phyloP scores from a whole-genome alignment of 352 stramenopile genomes.

The Phytophthora brassicae region DNA sequence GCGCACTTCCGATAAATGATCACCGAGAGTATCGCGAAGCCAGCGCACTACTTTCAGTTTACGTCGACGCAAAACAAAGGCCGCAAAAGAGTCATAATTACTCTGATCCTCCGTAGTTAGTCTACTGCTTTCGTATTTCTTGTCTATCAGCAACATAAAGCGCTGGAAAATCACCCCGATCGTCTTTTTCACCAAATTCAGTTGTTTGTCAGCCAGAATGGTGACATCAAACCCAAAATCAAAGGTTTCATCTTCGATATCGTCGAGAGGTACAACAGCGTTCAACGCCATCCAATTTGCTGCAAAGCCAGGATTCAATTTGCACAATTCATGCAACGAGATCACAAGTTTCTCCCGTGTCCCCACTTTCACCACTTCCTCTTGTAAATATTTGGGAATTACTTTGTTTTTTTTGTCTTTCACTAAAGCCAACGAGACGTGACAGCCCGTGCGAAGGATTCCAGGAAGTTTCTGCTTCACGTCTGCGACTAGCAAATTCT shows the following conservation, averaged over 20 bases:
- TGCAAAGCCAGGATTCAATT: constrained; percentile 19
- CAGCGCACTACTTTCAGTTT: constrained; percentile 16
- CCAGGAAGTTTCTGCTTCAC: constrained; percentile 31
- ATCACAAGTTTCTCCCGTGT: constrained; percentile 10
- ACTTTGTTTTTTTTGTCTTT: not conserved
- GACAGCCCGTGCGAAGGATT: constrained; percentile 37
- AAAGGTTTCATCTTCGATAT: constrained; percentile 32
- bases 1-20: constrained; percentile 15
- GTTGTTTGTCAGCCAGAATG: not conserved
- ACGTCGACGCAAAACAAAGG: constrained; percentile 30
- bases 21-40: constrained; percentile 1
- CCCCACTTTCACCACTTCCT: constrained; percentile 10
- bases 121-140: not conserved
- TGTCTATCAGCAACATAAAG: not conserved
- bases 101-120: constrained; percentile 5
- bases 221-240: constrained; percentile 33
- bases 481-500: constrained; percentile 40
- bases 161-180: constrained; percentile 1
- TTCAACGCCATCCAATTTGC: constrained; percentile 28
- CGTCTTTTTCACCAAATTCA: constrained; percentile 8
- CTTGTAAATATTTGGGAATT: constrained; percentile 21
- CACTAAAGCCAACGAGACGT: constrained; percentile 1
- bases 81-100: constrained; percentile 20
- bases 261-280: constrained; percentile 14
- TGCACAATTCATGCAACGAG: constrained; percentile 30